Percentiles rank a stretch among this genome's conserved stretches.
Conservation (phyloP, 441 rosid species). For the Croton setiger region DNA sequence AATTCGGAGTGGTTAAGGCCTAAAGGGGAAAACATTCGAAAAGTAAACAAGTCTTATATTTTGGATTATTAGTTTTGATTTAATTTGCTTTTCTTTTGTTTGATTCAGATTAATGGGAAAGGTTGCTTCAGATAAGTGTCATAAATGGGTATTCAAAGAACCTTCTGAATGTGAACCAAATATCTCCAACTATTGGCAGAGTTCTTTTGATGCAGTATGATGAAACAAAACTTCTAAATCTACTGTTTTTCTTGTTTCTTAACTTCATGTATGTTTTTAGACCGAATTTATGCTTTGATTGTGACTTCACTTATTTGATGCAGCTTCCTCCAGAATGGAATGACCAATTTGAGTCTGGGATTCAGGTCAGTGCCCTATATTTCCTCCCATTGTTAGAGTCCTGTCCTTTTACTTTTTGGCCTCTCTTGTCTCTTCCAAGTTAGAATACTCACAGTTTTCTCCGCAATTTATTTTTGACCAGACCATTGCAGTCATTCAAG, state of each 20-base stretch:
- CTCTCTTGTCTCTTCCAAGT: conserved; percentile 10
- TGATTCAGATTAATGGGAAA: conserved; percentile 87
- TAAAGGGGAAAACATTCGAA: background rate
- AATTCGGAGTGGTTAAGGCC: conserved; percentile 4
- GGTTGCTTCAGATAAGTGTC: conserved; percentile 99
- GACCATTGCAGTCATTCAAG: conserved; percentile 99
- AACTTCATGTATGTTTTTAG: background rate
- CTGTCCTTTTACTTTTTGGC: background rate
- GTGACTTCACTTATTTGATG: conserved; percentile 37
- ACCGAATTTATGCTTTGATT: conserved; percentile 30
- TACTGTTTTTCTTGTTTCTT: background rate
- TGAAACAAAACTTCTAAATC: conserved; percentile 28
- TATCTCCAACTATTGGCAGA: conserved; percentile 82
- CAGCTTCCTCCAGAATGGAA: conserved; percentile 99
- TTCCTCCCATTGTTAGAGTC: conserved; percentile 17
- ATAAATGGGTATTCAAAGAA: conserved; percentile 98
- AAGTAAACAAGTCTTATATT: background rate
- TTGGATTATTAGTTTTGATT: background rate
- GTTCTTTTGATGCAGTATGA: conserved; percentile 96
- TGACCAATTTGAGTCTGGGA: conserved; percentile 96
- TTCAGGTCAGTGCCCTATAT: conserved; percentile 57
- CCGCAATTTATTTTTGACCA: conserved; percentile 28
- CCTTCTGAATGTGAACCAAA: conserved; percentile 86
- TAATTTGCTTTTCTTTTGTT: conserved; percentile 22
- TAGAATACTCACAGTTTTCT: conserved; percentile 15